Base-by-base conservation (phyloP, 208 protist species). In the Polymyxa betae region DNA sequence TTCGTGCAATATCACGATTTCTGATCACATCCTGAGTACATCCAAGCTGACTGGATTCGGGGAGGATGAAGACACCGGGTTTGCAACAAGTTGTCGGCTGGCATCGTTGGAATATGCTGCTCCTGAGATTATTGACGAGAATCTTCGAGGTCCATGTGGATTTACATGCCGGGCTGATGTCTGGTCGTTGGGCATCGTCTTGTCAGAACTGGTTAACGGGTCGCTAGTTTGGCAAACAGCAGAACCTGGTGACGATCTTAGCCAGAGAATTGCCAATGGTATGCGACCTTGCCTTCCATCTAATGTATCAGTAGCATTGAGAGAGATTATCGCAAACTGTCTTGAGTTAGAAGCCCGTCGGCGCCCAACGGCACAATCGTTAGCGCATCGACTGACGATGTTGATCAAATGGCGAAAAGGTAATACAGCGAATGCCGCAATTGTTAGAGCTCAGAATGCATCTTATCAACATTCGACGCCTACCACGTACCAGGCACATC, bases 81-180 rank as follows among this genome's bases (percentile, higher is more conserved):
- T 82, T n/a, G 72, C 16, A 5, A 45, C 72, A 12, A 5, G n/a
- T n/a, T n/a, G 40, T 20, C 72, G 72, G 72, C 35, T n/a, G n/a
- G 72, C 16, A 43, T 40, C 72, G 72, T 16, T 5, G 35, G 72
- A n/a, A 35, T 82, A 82, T 35, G 72, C 5, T 20, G 72, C 72
- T 20, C 72, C 72, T 12, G 72, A 82, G n/a, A 82, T 82, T 5
- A 45, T 43, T n/a, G 10, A n/a, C 40, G 16, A 5, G 5, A 12
- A 5, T 5, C 5, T 82, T 35, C 72, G 72, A 20, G 72, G 72
- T 12, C 16, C n/a, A 35, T 82, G 5, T n/a, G 72, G 72, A 5
- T 82, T 38, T 35, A 82, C 5, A 5, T 82, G 72, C 72, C 72
- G 72, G 40, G 72, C 40, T 43, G 72, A 82, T 43, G 35, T 82